phyloP scores from a whole-genome alignment of 2,329 filamentous ascomycete genomes.

The Hymenotorrendiella dingleyae region DNA sequence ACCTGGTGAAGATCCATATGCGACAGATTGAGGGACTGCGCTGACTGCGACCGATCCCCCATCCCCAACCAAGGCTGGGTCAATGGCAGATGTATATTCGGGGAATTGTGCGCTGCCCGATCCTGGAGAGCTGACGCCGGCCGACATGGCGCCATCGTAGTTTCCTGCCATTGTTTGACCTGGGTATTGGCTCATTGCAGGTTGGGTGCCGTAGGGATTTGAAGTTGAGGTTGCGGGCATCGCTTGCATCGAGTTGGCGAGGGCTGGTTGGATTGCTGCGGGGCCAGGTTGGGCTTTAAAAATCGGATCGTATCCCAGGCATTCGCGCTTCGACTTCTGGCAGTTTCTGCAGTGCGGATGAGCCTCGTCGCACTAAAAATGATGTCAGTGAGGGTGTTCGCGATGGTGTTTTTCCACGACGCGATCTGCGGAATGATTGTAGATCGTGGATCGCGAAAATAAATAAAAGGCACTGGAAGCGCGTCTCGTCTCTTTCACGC shows the following conservation, averaged over 20 bases:
- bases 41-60: slow-evolving; percentile 36
- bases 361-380: slow-evolving; percentile 81
- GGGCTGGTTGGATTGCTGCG: slow-evolving; percentile 65
- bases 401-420: neutral
- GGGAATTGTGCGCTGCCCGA: slow-evolving; percentile 40
- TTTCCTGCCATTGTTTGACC: slow-evolving; percentile 21
- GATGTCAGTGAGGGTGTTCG: slow-evolving; percentile 15
- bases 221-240: slow-evolving; percentile 23
- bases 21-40: slow-evolving; percentile 10
- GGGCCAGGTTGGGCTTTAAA: slow-evolving; percentile 67
- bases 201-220: slow-evolving; percentile 42
- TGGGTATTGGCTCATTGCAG: slow-evolving; percentile 42
- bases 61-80: slow-evolving; percentile 64
- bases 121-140: slow-evolving; percentile 38
- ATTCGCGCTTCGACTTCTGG: slow-evolving; percentile 83
- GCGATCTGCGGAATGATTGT: neutral
- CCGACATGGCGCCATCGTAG: slow-evolving; percentile 31
- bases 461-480: neutral
- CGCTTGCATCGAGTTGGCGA: slow-evolving; percentile 40
- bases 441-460: neutral
- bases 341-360: slow-evolving; percentile 90
- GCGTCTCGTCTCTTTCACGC: slow-evolving; percentile 10
- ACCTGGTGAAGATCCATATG: slow-evolving; percentile 23
- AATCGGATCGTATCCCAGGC: slow-evolving; percentile 79
- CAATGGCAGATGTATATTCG: slow-evolving; percentile 57